A percentile compares a stretch with the other conserved stretches of the same genome.
Evolutionary conservation across 2,329 filamentous ascomycete species (phyloP).

Genomic region (Sporothrix humicola): DNA sequence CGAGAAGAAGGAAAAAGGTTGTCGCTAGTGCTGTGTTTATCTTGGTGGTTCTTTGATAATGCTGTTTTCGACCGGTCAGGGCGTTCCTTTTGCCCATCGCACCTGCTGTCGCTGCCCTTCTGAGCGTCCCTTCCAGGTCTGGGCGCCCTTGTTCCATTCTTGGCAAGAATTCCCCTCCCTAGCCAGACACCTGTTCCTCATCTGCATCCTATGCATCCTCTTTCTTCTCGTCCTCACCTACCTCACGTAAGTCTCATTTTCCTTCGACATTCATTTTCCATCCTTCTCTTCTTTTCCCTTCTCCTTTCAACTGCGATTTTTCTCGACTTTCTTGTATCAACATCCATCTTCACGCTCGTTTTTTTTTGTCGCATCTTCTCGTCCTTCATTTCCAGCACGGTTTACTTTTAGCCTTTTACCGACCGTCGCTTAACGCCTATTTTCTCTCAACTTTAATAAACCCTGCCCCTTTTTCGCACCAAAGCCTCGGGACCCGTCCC

Average conservation of each 20-base stretch:
- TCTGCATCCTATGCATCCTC: background rate
- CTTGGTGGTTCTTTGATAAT: conserved; percentile 15
- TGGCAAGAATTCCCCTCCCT: conserved; percentile 13
- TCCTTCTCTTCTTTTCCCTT: background rate
- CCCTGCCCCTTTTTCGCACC: background rate
- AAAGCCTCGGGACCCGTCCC: background rate
- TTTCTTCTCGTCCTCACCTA: background rate
- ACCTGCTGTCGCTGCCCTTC: conserved; percentile 1
- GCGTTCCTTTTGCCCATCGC: conserved; percentile 1
- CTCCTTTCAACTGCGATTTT: background rate
- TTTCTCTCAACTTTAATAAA: background rate
- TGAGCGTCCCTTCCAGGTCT: background rate
- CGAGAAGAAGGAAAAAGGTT: background rate
- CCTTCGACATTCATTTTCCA: background rate
- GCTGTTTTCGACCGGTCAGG: background rate
- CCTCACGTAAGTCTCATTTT: conserved; percentile 18
- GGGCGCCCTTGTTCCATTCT: conserved; percentile 9
- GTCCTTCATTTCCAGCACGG: background rate
- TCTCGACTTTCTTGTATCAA: background rate
- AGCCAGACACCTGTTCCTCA: background rate
- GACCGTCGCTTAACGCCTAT: background rate
- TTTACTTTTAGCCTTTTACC: background rate
- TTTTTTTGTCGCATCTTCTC: background rate
- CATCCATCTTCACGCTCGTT: conserved; percentile 5
- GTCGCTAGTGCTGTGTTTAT: background rate